Evolutionary conservation across 495 filamentous ascomycete genomes (phyloP).

Genomic region (Tuber calosporum): DNA sequence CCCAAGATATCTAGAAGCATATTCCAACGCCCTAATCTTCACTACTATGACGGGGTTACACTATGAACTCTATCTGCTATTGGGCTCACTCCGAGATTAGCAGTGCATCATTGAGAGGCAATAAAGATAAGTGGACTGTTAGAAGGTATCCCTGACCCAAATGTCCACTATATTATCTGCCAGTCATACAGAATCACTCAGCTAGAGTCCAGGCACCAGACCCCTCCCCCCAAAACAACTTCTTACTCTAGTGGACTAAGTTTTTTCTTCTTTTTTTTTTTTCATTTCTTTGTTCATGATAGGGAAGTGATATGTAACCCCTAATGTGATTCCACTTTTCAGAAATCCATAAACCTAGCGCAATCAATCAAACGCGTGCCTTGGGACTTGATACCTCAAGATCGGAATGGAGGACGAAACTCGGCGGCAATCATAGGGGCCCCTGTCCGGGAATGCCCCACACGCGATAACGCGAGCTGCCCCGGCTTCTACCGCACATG

Average conservation of each 20-base stretch:
- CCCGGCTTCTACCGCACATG: background rate
- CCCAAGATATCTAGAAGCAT: too few relatives aligned
- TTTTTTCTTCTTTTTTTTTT: background rate
- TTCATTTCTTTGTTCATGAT: background rate
- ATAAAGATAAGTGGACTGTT: background rate
- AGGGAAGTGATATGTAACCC: background rate
- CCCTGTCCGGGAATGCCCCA: background rate
- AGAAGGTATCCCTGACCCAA: background rate
- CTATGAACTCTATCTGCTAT: too few relatives aligned
- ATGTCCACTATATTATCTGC: too few relatives aligned
- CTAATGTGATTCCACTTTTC: background rate
- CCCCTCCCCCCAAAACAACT: background rate
- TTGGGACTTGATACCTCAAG: background rate
- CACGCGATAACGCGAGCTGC: background rate
- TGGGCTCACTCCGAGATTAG: background rate
- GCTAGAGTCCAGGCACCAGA: too few relatives aligned
- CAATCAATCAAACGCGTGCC: background rate
- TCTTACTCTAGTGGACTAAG: background rate
- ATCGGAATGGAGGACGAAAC: too few relatives aligned
- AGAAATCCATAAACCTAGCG: background rate
- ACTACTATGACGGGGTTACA: too few relatives aligned
- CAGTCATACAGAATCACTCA: background rate
- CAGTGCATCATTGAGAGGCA: background rate
- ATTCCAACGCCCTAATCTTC: too few relatives aligned
- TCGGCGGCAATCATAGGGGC: too few relatives aligned